A percentile compares a stretch with the other conserved stretches of the same genome.
These are phyloP conservation scores for Penicillium sp. DNA, from an alignment of 2,329 filamentous ascomycete species.

Conservation along the genomic window DNA sequence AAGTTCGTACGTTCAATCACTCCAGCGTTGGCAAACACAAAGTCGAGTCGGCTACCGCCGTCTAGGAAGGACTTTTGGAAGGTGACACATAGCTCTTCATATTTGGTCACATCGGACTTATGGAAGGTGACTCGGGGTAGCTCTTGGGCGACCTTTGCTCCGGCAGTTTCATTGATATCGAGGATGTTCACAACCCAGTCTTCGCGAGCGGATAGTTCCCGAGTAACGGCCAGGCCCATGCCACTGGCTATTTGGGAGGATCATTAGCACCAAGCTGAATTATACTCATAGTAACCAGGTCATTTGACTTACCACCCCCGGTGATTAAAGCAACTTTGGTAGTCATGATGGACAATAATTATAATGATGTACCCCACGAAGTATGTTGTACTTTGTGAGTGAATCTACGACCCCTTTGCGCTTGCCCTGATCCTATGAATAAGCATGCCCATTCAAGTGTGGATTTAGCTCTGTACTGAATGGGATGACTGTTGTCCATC, in stretches of 20 bases:
- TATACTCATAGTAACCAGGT: not conserved
- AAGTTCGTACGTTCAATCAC: constrained; percentile 46
- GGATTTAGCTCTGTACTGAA: not conserved
- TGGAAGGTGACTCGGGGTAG: constrained; percentile 40
- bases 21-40: constrained; percentile 53
- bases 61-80: constrained; percentile 42
- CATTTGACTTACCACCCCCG: constrained; percentile 14
- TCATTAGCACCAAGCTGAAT: not conserved
- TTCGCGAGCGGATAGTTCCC: constrained; percentile 38
- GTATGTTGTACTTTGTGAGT: not conserved
- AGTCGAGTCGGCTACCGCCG: constrained; percentile 42
- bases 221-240: constrained; percentile 48
- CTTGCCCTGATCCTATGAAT: not conserved
- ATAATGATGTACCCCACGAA: not conserved
- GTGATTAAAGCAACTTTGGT: constrained; percentile 17
- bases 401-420: not conserved
- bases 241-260: constrained; percentile 36
- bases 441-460: not conserved
- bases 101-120: constrained; percentile 33
- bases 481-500: not conserved
- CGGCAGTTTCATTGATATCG: constrained; percentile 41
- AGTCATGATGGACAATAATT: not conserved
- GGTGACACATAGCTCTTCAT: constrained; percentile 31
- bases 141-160: constrained; percentile 27
- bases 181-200: constrained; percentile 46